These are phyloP conservation scores for Ophiosphaerella herpotricha DNA, from an alignment of 2,329 filamentous ascomycete genomes.

Conservation along the genomic window DNA sequence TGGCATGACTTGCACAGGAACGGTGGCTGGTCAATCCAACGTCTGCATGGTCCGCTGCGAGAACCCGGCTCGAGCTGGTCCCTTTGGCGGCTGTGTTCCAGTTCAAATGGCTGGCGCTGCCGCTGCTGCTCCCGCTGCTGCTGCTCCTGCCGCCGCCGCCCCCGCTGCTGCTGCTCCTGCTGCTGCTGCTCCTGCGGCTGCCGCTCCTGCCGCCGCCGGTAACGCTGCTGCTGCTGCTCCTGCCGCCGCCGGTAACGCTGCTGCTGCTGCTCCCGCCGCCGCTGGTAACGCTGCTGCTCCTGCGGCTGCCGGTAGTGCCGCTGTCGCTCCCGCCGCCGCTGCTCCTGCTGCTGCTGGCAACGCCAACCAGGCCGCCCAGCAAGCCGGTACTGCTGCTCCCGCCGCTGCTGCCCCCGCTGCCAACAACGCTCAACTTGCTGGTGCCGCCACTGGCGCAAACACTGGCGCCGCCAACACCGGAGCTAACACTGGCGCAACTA, in stretches of 20 bases:
- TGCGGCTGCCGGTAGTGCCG: slow-evolving; percentile 6
- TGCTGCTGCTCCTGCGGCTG: slow-evolving; percentile 7
- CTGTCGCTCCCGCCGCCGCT: slow-evolving; percentile 2
- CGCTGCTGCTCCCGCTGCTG: slow-evolving; percentile 9
- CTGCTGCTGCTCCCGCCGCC: slow-evolving; percentile 3
- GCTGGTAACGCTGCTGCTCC: slow-evolving; percentile 7
- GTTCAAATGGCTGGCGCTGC: slow-evolving; percentile 53
- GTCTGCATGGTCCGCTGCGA: slow-evolving; percentile 67
- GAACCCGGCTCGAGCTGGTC: slow-evolving; percentile 64
- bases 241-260: slow-evolving; percentile 6
- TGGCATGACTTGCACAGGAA: slow-evolving; percentile 62
- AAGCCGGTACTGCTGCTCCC: slow-evolving; percentile 1
- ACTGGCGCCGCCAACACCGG: slow-evolving; percentile 7
- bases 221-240: slow-evolving; percentile 7
- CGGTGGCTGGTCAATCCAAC: slow-evolving; percentile 62
- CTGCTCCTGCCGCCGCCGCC: slow-evolving; percentile 10
- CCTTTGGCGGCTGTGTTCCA: slow-evolving; percentile 66
- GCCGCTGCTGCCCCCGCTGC: slow-evolving; percentile 6
- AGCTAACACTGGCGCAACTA: background rate
- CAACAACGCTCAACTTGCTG: slow-evolving; percentile 3
- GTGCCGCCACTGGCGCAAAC: slow-evolving; percentile 8
- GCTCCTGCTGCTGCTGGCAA: slow-evolving; percentile 2
- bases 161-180: slow-evolving; percentile 11
- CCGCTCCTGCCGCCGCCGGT: slow-evolving; percentile 8
- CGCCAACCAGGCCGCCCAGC: background rate